Evolutionary conservation across 805 yeast species (phyloP).

Genomic region (Nematodospora valgi): DNA sequence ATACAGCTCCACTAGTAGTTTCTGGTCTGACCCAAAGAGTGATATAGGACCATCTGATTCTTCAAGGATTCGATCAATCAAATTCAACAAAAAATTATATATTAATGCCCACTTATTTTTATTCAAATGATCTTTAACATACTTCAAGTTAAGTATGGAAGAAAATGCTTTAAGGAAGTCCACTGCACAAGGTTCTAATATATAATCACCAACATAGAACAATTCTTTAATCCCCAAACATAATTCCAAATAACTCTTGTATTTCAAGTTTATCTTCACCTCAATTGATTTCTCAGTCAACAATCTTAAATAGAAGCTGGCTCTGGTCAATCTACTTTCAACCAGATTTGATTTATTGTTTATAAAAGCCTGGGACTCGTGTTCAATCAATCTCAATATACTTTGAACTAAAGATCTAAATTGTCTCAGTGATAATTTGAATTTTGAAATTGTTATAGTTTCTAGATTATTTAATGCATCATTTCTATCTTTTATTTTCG

Average conservation of each 20-base stretch:
- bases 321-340: slow-evolving; percentile 26
- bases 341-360: slow-evolving; percentile 22
- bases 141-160: slow-evolving; percentile 18
- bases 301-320: slow-evolving; percentile 28
- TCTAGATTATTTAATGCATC: slow-evolving; percentile 40
- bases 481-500: slow-evolving; percentile 52
- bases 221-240: slow-evolving; percentile 14
- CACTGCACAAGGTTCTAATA: slow-evolving; percentile 19
- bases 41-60: not conserved
- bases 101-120: slow-evolving; percentile 23
- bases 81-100: slow-evolving; percentile 20
- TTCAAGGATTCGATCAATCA: slow-evolving; percentile 1
- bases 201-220: slow-evolving; percentile 14
- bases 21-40: slow-evolving; percentile 12
- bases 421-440: slow-evolving; percentile 18
- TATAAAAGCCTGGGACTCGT: slow-evolving; percentile 31
- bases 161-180: slow-evolving; percentile 23
- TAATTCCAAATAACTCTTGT: slow-evolving; percentile 20
- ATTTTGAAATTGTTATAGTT: slow-evolving; percentile 15
- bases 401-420: slow-evolving; percentile 21
- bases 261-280: slow-evolving; percentile 14
- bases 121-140: slow-evolving; percentile 31
- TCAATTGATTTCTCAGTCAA: slow-evolving; percentile 17
- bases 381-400: slow-evolving; percentile 24
- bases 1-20: slow-evolving; percentile 19